These are phyloP conservation scores for Jatropha multifida DNA, from an alignment of 441 rosid genomes.

Conservation along the genomic window DNA sequence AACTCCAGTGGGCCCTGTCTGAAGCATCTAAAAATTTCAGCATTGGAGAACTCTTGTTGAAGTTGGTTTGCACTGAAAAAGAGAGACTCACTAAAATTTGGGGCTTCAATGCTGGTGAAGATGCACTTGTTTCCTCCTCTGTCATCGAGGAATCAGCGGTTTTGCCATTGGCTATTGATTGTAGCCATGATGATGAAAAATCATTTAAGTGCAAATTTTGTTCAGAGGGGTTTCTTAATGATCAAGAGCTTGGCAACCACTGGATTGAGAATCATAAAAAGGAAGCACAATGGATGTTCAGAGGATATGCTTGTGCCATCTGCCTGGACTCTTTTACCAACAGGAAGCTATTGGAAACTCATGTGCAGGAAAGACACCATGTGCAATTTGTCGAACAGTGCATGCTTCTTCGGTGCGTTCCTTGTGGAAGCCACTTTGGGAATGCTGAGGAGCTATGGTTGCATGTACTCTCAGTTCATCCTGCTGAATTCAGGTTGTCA, in stretches of 20 bases:
- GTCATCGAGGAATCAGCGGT: slow-evolving; percentile 44
- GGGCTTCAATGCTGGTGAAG: slow-evolving; percentile 60
- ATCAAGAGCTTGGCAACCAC: slow-evolving; percentile 57
- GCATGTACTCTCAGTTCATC: slow-evolving; percentile 77
- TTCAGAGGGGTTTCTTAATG: slow-evolving; percentile 51
- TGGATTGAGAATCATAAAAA: slow-evolving; percentile 75
- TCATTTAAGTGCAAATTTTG: slow-evolving; percentile 67
- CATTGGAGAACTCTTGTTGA: slow-evolving; percentile 69
- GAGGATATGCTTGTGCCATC: slow-evolving; percentile 94
- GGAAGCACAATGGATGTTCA: slow-evolving; percentile 78
- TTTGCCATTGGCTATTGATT: slow-evolving; percentile 39
- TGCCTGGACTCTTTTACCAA: slow-evolving; percentile 93
- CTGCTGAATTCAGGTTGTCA: slow-evolving; percentile 53
- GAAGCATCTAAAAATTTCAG: slow-evolving; percentile 78
- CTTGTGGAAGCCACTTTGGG: slow-evolving; percentile 92
- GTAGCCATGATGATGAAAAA: slow-evolving; percentile 39
- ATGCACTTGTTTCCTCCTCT: slow-evolving; percentile 36
- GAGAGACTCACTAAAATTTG: slow-evolving; percentile 71
- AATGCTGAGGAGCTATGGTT: slow-evolving; percentile 76
- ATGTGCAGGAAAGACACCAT: slow-evolving; percentile 92
- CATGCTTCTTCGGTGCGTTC: slow-evolving; percentile 94
- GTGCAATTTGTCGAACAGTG: slow-evolving; percentile 93
- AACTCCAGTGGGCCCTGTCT: slow-evolving; percentile 92
- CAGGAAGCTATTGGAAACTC: slow-evolving; percentile 71
- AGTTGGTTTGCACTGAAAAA: slow-evolving; percentile 74